These are phyloP conservation scores for Aphanoascus verrucosus DNA, from an alignment of 2,329 filamentous ascomycete species.

Conservation along the genomic window DNA sequence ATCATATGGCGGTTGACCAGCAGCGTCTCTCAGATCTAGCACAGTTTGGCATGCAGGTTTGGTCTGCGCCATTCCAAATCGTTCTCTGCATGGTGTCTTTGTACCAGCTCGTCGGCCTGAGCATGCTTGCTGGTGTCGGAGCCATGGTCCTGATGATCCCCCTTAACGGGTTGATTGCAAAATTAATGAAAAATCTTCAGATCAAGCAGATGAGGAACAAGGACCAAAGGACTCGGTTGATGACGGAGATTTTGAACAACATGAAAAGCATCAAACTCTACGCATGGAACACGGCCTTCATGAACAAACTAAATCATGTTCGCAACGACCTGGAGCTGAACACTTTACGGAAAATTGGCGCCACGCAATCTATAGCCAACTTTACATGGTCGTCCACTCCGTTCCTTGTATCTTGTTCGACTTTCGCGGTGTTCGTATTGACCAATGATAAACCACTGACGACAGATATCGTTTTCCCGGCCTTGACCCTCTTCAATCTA, in stretches of 20 bases:
- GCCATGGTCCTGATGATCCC: conserved; percentile 98
- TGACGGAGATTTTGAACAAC: conserved; percentile 97
- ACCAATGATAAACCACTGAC: conserved; percentile 71
- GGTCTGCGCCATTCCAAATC: conserved; percentile 97
- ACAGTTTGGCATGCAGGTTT: conserved; percentile 88
- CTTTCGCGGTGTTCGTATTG: conserved; percentile 87
- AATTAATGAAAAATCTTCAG: conserved; percentile 80
- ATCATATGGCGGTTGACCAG: conserved; percentile 97
- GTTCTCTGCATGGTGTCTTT: conserved; percentile 88
- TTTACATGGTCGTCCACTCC: conserved; percentile 98
- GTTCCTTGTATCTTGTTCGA: conserved; percentile 93
- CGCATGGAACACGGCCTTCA: conserved; percentile 93
- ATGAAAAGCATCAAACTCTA: conserved; percentile 99
- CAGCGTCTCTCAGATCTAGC: conserved; percentile 90
- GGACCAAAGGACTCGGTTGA: conserved; percentile 79
- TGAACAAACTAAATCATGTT: conserved; percentile 92
- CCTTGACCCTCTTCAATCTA: conserved; percentile 85
- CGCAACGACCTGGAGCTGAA: conserved; percentile 92
- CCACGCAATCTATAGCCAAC: conserved; percentile 84
- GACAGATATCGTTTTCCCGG: conserved; percentile 92
- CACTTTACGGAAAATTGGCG: conserved; percentile 91
- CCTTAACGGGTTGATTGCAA: conserved; percentile 81
- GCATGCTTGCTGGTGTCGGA: conserved; percentile 88
- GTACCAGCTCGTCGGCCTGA: conserved; percentile 86
- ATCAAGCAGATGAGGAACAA: conserved; percentile 99